phyloP scores from a whole-genome alignment of 192 early-diverging fungal species.

The Backusella psychrophila region DNA sequence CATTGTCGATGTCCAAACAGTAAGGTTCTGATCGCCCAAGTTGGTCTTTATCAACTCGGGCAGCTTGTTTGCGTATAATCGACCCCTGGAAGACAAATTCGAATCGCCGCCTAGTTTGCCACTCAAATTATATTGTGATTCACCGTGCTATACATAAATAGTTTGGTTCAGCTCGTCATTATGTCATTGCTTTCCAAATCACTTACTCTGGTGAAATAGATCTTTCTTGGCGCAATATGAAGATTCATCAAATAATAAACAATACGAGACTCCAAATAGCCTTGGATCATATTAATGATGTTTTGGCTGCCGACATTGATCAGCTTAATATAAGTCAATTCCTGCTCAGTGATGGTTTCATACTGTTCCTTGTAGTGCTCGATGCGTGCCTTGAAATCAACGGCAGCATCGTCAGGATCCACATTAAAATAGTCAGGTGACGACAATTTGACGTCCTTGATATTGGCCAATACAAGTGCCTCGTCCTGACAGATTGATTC shows the following conservation, averaged over 20 bases:
- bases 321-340: conserved; percentile 87
- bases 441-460: conserved; percentile 92
- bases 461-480: conserved; percentile 85
- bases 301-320: conserved; percentile 92
- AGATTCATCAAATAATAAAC: conserved; percentile 99
- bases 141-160: conserved; percentile 66
- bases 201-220: conserved; percentile 82
- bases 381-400: conserved; percentile 91
- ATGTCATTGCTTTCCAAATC: neutral
- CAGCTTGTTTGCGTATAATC: conserved; percentile 79
- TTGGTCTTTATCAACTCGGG: conserved; percentile 78
- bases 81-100: conserved; percentile 81
- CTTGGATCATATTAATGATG: conserved; percentile 92
- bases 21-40: conserved; percentile 72
- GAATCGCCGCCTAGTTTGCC: conserved; percentile 97
- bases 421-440: conserved; percentile 92
- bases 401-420: conserved; percentile 84
- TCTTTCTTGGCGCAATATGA: conserved; percentile 91
- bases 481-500: conserved; percentile 94
- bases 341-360: conserved; percentile 79
- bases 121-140: conserved; percentile 89
- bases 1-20: conserved; percentile 97
- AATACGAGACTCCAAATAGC: conserved; percentile 94
- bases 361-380: conserved; percentile 90
- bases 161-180: conserved; percentile 14